phyloP scores from a whole-genome alignment of 73 alveolate genomes.

The Loxodes magnus region DNA sequence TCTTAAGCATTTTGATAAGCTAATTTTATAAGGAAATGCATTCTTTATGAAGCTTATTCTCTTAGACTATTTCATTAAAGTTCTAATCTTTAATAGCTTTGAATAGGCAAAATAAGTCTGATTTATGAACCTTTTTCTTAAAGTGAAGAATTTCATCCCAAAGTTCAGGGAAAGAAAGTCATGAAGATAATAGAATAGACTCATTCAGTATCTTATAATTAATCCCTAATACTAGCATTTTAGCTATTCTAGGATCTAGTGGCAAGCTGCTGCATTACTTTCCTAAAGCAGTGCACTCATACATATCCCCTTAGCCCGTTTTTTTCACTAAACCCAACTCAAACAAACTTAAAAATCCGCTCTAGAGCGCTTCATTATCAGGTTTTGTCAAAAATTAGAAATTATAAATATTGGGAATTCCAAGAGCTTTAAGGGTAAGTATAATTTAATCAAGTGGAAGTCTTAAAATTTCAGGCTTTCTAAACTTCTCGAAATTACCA shows the following conservation, averaged over 20 bases:
- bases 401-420: constrained; percentile 69
- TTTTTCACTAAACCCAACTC: constrained; percentile 66
- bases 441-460: constrained; percentile 77
- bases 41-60: too few relatives aligned
- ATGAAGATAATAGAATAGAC: too few relatives aligned
- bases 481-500: constrained; percentile 63
- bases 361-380: constrained; percentile 34
- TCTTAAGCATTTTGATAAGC: too few relatives aligned
- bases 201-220: constrained; percentile 38
- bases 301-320: constrained; percentile 55
- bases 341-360: constrained; percentile 59
- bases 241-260: constrained; percentile 79
- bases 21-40: too few relatives aligned
- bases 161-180: too few relatives aligned
- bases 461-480: constrained; percentile 85
- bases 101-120: too few relatives aligned
- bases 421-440: constrained; percentile 79
- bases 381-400: constrained; percentile 93
- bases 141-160: too few relatives aligned
- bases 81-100: too few relatives aligned
- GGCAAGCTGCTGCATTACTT: constrained; percentile 74
- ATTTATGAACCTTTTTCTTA: too few relatives aligned
- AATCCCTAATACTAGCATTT: constrained; percentile 70
- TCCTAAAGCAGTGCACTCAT: constrained; percentile 81
- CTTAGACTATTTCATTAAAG: too few relatives aligned